These are phyloP conservation scores for Musa schizocarpa DNA, from an alignment of 176 grass and related monocot genomes.

Conservation along the genomic window DNA sequence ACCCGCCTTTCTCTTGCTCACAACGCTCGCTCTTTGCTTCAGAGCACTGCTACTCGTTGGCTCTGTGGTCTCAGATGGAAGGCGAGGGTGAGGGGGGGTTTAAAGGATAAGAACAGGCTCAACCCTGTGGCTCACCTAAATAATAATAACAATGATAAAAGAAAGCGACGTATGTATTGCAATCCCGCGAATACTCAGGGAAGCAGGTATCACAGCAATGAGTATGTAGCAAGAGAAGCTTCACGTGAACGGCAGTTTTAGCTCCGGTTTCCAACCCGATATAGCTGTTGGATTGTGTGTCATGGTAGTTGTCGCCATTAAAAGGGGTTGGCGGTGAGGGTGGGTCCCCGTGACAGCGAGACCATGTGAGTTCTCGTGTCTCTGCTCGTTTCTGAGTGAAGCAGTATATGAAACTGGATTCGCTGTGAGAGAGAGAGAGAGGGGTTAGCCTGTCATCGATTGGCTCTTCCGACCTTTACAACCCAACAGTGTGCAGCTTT, in stretches of 20 bases:
- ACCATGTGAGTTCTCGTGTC: not conserved
- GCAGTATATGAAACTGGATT: not conserved
- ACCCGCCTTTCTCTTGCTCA: not conserved
- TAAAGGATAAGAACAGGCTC: not conserved
- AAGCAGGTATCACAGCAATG: too few species aligned
- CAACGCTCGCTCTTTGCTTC: not conserved
- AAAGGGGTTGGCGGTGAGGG: not conserved
- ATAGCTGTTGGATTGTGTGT: too few species aligned
- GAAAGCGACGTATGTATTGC: not conserved
- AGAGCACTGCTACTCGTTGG: too few species aligned
- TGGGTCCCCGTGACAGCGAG: not conserved
- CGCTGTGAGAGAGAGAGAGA: not conserved
- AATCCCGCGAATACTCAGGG: not conserved
- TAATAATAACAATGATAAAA: not conserved
- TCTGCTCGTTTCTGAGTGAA: not conserved
- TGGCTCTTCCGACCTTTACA: not conserved
- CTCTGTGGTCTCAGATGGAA: not conserved
- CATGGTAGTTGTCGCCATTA: not conserved
- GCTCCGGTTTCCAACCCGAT: not conserved
- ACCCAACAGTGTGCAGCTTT: not conserved
- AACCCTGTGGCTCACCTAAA: not conserved
- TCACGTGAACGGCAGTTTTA: not conserved
- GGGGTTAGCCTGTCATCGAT: not conserved
- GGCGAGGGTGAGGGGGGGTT: not conserved
- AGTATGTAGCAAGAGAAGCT: not conserved